phyloP scores from a whole-genome alignment of 257 asterid genomes.

The Plectranthus barbatus region DNA sequence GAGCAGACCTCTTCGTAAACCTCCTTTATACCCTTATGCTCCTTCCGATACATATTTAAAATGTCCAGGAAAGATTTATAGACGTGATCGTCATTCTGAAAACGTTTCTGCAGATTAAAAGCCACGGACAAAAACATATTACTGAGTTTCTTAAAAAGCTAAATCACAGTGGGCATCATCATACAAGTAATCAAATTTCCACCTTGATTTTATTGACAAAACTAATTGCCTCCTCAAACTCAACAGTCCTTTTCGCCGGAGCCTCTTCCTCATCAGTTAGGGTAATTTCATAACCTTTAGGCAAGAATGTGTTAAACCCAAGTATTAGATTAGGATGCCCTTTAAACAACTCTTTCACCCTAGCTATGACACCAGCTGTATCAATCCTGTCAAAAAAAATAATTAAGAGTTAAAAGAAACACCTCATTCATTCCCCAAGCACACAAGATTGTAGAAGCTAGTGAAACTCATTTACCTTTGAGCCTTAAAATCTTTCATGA shows the following conservation, averaged over 20 bases:
- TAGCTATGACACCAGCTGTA: conserved; percentile 50
- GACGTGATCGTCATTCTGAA: conserved; percentile 53
- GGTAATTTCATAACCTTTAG: conserved; percentile 69
- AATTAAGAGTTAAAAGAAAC: neutral
- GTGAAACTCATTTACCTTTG: conserved; percentile 32
- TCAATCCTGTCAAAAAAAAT: conserved; percentile 38
- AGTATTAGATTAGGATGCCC: conserved; percentile 61
- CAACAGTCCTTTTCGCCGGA: conserved; percentile 56
- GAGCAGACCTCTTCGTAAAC: conserved; percentile 55
- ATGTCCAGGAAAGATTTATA: conserved; percentile 66
- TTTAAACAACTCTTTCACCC: conserved; percentile 62
- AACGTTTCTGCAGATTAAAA: conserved; percentile 46
- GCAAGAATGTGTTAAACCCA: conserved; percentile 71
- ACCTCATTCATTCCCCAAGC: neutral
- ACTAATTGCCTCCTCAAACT: conserved; percentile 70
- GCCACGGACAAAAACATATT: conserved; percentile 2
- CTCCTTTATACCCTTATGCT: conserved; percentile 54
- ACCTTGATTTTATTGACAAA: conserved; percentile 71
- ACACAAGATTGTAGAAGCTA: neutral
- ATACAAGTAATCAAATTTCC: conserved; percentile 4
- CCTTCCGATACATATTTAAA: conserved; percentile 63
- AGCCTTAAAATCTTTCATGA: conserved; percentile 64
- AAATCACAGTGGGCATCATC: neutral
- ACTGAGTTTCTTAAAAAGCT: neutral
- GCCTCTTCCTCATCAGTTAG: conserved; percentile 52